Evolutionary conservation across 345 rosid genomes (phyloP).

Genomic region (Euclidium syriacum): DNA sequence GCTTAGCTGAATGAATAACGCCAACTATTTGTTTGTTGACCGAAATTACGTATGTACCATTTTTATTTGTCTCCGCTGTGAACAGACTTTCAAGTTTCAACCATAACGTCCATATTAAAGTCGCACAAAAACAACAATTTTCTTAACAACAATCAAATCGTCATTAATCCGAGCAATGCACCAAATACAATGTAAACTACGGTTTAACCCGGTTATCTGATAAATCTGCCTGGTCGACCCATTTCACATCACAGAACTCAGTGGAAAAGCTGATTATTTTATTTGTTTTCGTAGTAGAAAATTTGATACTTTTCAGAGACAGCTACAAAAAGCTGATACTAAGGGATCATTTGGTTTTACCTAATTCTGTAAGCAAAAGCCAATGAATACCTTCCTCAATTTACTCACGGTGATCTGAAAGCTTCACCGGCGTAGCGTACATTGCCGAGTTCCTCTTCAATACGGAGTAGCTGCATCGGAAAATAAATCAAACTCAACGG

Average conservation of each 20-base stretch:
- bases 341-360: neutral
- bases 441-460: conserved; percentile 89
- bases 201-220: conserved; percentile 1
- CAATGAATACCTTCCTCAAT: conserved; percentile 9
- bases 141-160: neutral
- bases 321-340: conserved; percentile 13
- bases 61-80: neutral
- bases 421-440: conserved; percentile 81
- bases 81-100: neutral
- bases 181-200: neutral
- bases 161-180: neutral
- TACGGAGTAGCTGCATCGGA: conserved; percentile 82
- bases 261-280: conserved; percentile 8
- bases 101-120: neutral
- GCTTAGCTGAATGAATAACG: neutral
- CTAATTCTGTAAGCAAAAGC: conserved; percentile 12
- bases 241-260: neutral
- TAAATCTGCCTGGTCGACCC: neutral
- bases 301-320: neutral
- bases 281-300: neutral
- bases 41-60: neutral
- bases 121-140: neutral
- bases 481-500: neutral
- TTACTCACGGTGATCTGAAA: conserved; percentile 76
- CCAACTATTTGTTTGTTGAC: conserved; percentile 3